Percentiles rank a stretch among this genome's conserved stretches.
Conservation (phyloP, 345 rosid species). For the Salix purpurea region DNA sequence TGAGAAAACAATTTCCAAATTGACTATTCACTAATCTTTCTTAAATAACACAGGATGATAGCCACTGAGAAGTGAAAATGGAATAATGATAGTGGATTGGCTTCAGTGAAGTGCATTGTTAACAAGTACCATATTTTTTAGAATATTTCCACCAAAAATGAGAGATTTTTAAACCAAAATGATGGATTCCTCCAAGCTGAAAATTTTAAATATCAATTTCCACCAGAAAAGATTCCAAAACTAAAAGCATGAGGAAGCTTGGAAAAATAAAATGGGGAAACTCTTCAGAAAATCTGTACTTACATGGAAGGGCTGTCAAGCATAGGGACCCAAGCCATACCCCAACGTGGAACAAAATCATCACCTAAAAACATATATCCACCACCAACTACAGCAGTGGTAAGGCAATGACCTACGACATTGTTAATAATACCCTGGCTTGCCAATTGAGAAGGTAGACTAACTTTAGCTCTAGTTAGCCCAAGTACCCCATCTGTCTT, state of each 20-base stretch:
- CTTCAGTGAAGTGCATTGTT: neutral
- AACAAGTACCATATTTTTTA: neutral
- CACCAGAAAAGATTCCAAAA: neutral
- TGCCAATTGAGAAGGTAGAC: constrained; percentile 93
- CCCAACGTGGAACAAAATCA: constrained; percentile 66
- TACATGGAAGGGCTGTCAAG: constrained; percentile 51
- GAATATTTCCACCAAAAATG: neutral
- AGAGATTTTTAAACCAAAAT: neutral
- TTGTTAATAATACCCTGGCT: constrained; percentile 71
- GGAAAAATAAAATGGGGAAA: constrained; percentile 3
- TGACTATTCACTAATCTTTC: too few relatives aligned
- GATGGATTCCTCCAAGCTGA: neutral
- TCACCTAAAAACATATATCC: constrained; percentile 92
- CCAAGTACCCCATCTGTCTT: constrained; percentile 92
- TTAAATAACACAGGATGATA: neutral
- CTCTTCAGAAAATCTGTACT: constrained; percentile 26
- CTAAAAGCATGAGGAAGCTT: neutral
- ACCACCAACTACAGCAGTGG: constrained; percentile 45
- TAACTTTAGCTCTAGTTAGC: constrained; percentile 71
- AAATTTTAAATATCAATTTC: neutral
- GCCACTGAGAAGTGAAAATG: neutral
- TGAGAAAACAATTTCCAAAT: constrained; percentile 1
- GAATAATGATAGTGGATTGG: neutral
- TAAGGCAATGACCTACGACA: constrained; percentile 84
- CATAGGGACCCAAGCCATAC: constrained; percentile 86